phyloP scores from a whole-genome alignment of 331 rosid species.

The Stylosanthes scabra region DNA sequence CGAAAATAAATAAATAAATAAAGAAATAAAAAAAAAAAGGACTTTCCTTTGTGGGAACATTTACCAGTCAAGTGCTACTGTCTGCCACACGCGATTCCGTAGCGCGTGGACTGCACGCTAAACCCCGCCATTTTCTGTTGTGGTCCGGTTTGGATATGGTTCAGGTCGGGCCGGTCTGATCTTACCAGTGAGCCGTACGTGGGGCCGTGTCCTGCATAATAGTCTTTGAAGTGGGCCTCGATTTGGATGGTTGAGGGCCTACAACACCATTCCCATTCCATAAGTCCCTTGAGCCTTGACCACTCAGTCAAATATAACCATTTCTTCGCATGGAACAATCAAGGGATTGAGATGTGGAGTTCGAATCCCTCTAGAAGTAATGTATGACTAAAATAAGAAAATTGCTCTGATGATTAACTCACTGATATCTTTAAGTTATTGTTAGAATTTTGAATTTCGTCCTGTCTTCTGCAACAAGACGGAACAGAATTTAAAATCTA shows the following conservation, averaged over 20 bases:
- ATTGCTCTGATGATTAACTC: too few species aligned
- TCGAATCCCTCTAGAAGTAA: too few species aligned
- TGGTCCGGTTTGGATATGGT: neutral
- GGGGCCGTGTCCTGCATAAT: constrained; percentile 22
- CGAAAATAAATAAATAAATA: neutral
- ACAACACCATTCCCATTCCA: neutral
- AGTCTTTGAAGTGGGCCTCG: constrained; percentile 40
- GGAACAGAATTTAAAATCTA: too few species aligned
- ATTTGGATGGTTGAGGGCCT: constrained; percentile 23
- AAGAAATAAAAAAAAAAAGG: too few species aligned
- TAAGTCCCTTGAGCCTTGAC: constrained; percentile 44
- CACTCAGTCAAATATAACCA: constrained; percentile 32
- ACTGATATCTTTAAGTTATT: too few species aligned
- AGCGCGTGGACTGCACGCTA: constrained; percentile 16
- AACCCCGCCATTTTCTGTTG: neutral
- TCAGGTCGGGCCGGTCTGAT: neutral
- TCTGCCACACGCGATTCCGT: neutral
- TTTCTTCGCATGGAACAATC: too few species aligned
- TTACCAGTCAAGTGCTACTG: constrained; percentile 2
- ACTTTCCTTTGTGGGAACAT: constrained; percentile 36
- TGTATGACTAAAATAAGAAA: too few species aligned
- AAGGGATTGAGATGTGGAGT: too few species aligned
- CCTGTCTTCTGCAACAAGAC: too few species aligned
- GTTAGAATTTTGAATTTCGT: too few species aligned
- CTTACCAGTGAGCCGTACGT: neutral